Conservation (phyloP, 164 flowering plant genomes). For the Berberis thunbergii region DNA sequence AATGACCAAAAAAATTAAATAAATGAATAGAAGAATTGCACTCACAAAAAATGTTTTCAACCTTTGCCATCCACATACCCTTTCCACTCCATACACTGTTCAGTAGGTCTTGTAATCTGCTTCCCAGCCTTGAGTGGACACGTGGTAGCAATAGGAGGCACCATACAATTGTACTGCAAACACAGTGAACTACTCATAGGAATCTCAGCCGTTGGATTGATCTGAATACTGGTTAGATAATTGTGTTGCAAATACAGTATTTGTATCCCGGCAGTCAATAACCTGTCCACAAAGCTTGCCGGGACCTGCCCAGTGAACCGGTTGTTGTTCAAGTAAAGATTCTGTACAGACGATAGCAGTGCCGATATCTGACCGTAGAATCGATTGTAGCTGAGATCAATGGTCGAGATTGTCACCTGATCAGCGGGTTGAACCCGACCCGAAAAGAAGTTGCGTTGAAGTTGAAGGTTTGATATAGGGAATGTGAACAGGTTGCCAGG, state of each 20-base stretch:
- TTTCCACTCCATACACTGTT: constrained; percentile 63
- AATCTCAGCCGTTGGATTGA: constrained; percentile 75
- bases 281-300: constrained; percentile 53
- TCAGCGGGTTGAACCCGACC: constrained; percentile 55
- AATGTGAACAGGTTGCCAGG: constrained; percentile 60
- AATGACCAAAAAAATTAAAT: too few species aligned
- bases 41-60: too few species aligned
- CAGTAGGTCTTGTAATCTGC: constrained; percentile 70
- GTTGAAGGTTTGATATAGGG: constrained; percentile 56
- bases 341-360: constrained; percentile 65
- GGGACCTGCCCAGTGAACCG: constrained; percentile 80
- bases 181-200: constrained; percentile 76
- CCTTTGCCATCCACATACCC: constrained; percentile 14
- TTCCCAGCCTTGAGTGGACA: constrained; percentile 84
- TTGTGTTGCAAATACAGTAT: constrained; percentile 80
- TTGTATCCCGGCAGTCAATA: constrained; percentile 49
- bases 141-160: constrained; percentile 72
- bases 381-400: constrained; percentile 79
- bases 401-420: constrained; percentile 59
- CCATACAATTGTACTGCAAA: constrained; percentile 94
- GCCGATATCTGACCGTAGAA: constrained; percentile 70
- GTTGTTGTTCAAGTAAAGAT: constrained; percentile 74
- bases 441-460: constrained; percentile 62
- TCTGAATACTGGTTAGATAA: constrained; percentile 68
- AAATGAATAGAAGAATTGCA: too few species aligned